Evolutionary conservation across 23 red algal species (phyloP).

Genomic region (Gracilariopsis chorda): DNA sequence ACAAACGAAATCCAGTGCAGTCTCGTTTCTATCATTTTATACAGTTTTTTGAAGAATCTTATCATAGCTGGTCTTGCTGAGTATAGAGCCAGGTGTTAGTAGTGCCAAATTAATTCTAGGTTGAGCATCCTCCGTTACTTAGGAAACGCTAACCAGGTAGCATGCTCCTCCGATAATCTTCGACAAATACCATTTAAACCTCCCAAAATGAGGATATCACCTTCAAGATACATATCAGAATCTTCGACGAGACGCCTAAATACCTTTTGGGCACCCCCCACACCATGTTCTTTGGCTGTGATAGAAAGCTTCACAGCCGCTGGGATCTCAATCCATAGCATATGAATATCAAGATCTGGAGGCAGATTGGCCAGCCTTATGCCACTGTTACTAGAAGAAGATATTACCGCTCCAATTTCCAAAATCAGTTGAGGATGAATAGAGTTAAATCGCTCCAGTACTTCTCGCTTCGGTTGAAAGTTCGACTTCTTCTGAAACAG

Average conservation of each 20-base stretch:
- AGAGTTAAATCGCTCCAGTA: conserved; percentile 63
- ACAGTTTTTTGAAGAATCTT: conserved; percentile 50
- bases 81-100: not conserved
- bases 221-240: conserved; percentile 50
- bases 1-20: conserved; percentile 67
- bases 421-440: conserved; percentile 28
- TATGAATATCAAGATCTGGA: conserved; percentile 36
- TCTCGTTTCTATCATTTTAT: conserved; percentile 50
- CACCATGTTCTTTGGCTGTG: conserved; percentile 54
- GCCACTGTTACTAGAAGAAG: not conserved
- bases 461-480: conserved; percentile 43
- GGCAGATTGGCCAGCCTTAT: conserved; percentile 18
- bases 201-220: conserved; percentile 62
- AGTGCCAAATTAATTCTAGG: conserved; percentile 54
- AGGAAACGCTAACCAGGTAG: conserved; percentile 60
- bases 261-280: conserved; percentile 69
- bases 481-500: too few relatives aligned
- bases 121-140: conserved; percentile 35
- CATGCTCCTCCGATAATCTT: conserved; percentile 58
- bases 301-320: conserved; percentile 38
- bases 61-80: conserved; percentile 61
- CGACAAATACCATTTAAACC: conserved; percentile 34
- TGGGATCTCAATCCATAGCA: conserved; percentile 47
- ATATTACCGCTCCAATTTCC: not conserved
- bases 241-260: conserved; percentile 69